Evolutionary conservation across 805 yeast genomes (phyloP).

Genomic region (Starmera amethionina): DNA sequence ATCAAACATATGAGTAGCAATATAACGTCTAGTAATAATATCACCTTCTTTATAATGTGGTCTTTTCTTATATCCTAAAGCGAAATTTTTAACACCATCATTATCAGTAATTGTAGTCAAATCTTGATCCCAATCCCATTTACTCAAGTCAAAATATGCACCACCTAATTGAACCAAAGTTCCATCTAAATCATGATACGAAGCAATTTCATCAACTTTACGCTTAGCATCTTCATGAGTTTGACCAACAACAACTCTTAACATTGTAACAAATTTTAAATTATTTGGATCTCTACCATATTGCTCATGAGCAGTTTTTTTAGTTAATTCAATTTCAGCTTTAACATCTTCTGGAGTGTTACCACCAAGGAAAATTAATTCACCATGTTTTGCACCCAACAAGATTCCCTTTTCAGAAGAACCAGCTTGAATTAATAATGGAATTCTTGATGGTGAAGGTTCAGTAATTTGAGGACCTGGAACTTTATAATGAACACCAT

Average conservation of each 20-base stretch:
- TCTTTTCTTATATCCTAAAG: constrained; percentile 17
- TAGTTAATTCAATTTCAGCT: constrained; percentile 21
- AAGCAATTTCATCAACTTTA: constrained; percentile 21
- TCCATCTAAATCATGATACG: constrained; percentile 25
- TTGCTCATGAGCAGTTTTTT: constrained; percentile 20
- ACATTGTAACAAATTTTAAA: constrained; percentile 26
- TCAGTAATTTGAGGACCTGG: constrained; percentile 29
- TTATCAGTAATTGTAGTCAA: constrained; percentile 7
- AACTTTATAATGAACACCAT: constrained; percentile 28
- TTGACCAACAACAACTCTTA: constrained; percentile 23
- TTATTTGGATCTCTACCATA: constrained; percentile 25
- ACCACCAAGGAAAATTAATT: constrained; percentile 27
- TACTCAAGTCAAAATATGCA: constrained; percentile 26
- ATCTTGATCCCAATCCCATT: constrained; percentile 24
- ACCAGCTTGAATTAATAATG: constrained; percentile 33
- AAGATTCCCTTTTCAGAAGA: constrained; percentile 28
- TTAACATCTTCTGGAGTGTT: constrained; percentile 20
- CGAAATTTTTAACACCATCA: constrained; percentile 18
- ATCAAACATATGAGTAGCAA: constrained; percentile 14
- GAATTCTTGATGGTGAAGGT: constrained; percentile 33
- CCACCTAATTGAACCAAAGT: constrained; percentile 30
- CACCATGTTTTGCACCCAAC: constrained; percentile 32
- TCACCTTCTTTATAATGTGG: constrained; percentile 12
- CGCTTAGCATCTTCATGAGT: constrained; percentile 29
- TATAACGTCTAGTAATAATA: constrained; percentile 5